Conservation (phyloP, 345 rosid genomes). For the Eucalyptus caleyi region DNA sequence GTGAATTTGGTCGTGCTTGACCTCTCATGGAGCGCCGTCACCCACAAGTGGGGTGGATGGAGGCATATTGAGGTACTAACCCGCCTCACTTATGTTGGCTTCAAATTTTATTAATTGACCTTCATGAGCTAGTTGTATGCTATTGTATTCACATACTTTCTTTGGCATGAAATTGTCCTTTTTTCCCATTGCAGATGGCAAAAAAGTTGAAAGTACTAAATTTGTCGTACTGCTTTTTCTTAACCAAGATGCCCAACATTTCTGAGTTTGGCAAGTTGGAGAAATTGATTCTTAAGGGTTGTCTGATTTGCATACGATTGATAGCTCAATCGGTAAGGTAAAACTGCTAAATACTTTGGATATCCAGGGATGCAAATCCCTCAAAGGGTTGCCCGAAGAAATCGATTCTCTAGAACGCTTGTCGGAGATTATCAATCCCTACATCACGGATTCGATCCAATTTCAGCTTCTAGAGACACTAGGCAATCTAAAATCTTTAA, state of each 20-base stretch:
- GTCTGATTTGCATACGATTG: background rate
- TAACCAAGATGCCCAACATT: background rate
- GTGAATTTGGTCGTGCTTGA: background rate
- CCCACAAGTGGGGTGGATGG: background rate
- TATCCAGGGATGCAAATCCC: rapidly evolving
- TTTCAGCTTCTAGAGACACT: background rate
- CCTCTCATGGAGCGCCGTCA: rapidly evolving
- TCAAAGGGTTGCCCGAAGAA: background rate
- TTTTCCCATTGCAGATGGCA: background rate
- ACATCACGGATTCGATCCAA: rapidly evolving
- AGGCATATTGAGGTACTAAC: background rate
- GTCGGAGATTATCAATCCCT: background rate
- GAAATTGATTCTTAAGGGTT: background rate
- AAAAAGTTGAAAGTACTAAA: no score
- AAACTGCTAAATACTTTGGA: background rate
- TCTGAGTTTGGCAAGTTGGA: background rate
- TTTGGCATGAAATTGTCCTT: background rate
- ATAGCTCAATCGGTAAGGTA: background rate
- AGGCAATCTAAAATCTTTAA: background rate
- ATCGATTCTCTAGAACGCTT: background rate
- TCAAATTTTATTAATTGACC: no score
- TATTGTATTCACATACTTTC: background rate
- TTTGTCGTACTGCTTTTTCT: rapidly evolving
- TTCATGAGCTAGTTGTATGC: background rate
- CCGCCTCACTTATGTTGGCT: background rate